Base-by-base conservation (phyloP, 768 basidiomycete genomes). In the Harrya chromipes region DNA sequence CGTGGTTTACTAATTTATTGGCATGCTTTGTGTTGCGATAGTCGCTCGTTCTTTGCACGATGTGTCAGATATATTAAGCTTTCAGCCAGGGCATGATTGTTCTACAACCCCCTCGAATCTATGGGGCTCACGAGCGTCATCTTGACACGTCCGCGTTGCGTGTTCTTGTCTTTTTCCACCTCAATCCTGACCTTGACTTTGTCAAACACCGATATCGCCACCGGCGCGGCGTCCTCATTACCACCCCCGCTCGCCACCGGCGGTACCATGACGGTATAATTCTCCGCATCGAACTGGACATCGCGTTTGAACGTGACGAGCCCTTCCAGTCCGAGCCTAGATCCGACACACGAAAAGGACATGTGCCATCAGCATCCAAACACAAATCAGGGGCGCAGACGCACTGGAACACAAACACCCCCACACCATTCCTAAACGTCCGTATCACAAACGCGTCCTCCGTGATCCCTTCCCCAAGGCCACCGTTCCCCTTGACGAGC, bases 381-480 rank as follows among this genome's bases (percentile, higher is more conserved):
- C 12, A 19, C 13, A 41, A n/a, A 44, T 26, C 35, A 31, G n/a
- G 16, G n/a, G 36, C 48, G 6, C 6, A 33, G 27, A 63, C 91
- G 66, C 57, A 97, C 95, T 86, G 85, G 27, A 84, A 90, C 26
- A 98, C 93, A 56, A 97, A 98, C 33, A 98, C 95, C n/a, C 91
- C 89, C 27, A 99, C 69, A 0, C 95, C 97, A 66, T 99, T 99
- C 61, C 89, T 78, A 71, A 99, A 98, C 4, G 87, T 84, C 53
- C 94, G 77, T 49, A 98, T 95, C 39, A 99, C 92, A 62, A 89
- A 95, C 5, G 92, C 94, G 29, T 94, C 90, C 59, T 94, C 92
- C 3, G 61, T 69, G 11, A 90, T 84, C 11, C 70, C 66, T 34
- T 68, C 68, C 41, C 50, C 34, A 29, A 70, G 50, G 4, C 16